Evolutionary conservation across 345 rosid species (phyloP), one percentile per base, ranked within the genome.

Genomic region (Eucalyptus curtisii): DNA sequence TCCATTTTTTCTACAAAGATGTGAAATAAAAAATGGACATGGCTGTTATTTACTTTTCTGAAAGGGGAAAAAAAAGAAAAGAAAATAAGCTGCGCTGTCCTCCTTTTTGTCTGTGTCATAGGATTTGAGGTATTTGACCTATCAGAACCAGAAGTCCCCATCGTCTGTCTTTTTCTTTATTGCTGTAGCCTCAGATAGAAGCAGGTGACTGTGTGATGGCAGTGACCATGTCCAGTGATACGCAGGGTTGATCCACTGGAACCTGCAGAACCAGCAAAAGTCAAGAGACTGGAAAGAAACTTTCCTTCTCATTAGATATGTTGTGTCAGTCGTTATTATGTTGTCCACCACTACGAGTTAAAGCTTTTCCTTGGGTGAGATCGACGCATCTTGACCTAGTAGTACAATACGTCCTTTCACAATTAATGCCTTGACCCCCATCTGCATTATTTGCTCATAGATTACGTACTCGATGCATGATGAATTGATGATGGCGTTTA

Each of bases 171-270:
- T 84, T 71, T 31, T 37, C 45, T 27, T 59, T 24, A 17, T 27
- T 27, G 48, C 76, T 76, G 49, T 31, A 27, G 45, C 86, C 59
- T 45, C 8, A 42, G 42, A 31, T 25, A 11, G 85, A 55, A 59
- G 86, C 66, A 6, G 98, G 97, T 48, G 99, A 97, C 87, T 92
- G 90, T 42, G 99, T 95, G 88, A 94, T 92, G 88, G 88, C 93
- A 71, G 93, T 95, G 88, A 94, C 94, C 99, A 97, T 96, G 88
- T 95, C 93, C 88, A 96, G 92, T 85, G 99, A 94, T 40, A 95
- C 90, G 86, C 99, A 96, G 20, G 99, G 99, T 87, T 96, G 98
- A 93, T 96, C 98, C 40, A 92, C 97, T 68, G 99, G 98, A 31
- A 97, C 99, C 99, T 97, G 95, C 89, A 91, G 14, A 48, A 19